These are phyloP conservation scores for Neonectria sp. DNA, from an alignment of 2,329 filamentous ascomycete species.

Conservation along the genomic window DNA sequence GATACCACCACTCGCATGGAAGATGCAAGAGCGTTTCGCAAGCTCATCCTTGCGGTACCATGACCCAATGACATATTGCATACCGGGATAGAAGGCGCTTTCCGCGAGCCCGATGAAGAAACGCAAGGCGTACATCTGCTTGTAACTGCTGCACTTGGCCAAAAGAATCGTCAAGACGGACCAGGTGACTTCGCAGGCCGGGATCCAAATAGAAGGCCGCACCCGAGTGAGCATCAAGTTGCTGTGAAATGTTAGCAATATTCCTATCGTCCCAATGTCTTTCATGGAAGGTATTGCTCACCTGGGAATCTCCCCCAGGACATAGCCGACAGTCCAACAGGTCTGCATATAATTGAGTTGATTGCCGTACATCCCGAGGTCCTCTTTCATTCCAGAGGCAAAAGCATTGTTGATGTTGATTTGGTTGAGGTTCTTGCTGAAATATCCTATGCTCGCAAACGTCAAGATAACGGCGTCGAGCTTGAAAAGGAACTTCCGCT, in stretches of 20 bases:
- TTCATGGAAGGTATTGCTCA: not conserved
- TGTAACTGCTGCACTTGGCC: slow-evolving; percentile 47
- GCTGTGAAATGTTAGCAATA: slow-evolving; percentile 19
- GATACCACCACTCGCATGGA: slow-evolving; percentile 50
- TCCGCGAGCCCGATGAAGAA: slow-evolving; percentile 60
- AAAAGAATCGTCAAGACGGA: slow-evolving; percentile 48
- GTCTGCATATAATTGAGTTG: slow-evolving; percentile 66
- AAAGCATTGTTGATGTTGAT: slow-evolving; percentile 45
- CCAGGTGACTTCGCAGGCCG: slow-evolving; percentile 53
- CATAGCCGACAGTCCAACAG: slow-evolving; percentile 72
- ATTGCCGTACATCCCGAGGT: slow-evolving; percentile 60
- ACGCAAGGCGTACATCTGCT: slow-evolving; percentile 55
- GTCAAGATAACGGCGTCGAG: slow-evolving; percentile 57
- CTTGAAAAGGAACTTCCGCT: slow-evolving; percentile 58
- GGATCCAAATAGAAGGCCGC: slow-evolving; percentile 57
- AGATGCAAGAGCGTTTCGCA: slow-evolving; percentile 58
- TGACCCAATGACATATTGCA: slow-evolving; percentile 56
- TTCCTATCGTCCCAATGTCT: accelerated
- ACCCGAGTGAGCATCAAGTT: slow-evolving; percentile 55
- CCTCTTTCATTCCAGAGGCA: slow-evolving; percentile 63
- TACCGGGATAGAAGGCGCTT: slow-evolving; percentile 55
- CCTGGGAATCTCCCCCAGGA: slow-evolving; percentile 60
- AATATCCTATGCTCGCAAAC: slow-evolving; percentile 54
- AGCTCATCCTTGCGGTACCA: slow-evolving; percentile 62
- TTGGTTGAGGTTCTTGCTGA: slow-evolving; percentile 56